Conservation (phyloP, 1,284 basidiomycete genomes). For the Agroathelia rolfsii region DNA sequence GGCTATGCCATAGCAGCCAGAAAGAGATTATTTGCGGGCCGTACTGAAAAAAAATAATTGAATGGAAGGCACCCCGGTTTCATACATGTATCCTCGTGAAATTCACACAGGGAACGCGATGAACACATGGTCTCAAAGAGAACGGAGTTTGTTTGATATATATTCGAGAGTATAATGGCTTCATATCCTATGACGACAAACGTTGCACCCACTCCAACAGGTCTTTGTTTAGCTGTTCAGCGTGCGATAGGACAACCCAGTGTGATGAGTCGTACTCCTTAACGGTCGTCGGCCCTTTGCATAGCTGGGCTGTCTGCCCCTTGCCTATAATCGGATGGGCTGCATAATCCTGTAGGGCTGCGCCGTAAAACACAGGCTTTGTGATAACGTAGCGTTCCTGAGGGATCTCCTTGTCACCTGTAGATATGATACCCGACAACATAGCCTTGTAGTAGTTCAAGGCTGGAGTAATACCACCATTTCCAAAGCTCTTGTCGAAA, state of each 20-base stretch:
- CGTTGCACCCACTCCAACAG: slow-evolving; percentile 30
- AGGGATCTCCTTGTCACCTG: slow-evolving; percentile 15
- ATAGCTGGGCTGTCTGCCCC: slow-evolving; percentile 9
- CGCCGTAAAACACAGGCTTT: slow-evolving; percentile 19
- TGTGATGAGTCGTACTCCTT: slow-evolving; percentile 18
- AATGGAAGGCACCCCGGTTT: no score
- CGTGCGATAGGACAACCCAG: slow-evolving; percentile 19
- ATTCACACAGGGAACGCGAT: no score
- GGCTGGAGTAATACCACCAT: slow-evolving; percentile 15
- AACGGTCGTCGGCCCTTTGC: slow-evolving; percentile 15
- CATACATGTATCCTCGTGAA: no score
- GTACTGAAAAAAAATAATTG: no score
- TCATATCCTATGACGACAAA: no score
- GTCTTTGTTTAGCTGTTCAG: slow-evolving; percentile 22
- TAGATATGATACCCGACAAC: slow-evolving; percentile 5
- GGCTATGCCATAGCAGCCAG: no score
- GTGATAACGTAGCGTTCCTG: slow-evolving; percentile 9
- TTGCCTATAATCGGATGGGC: no score
- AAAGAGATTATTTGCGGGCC: no score
- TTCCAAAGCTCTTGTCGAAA: slow-evolving; percentile 11
- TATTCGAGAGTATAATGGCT: no score
- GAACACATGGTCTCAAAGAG: no score
- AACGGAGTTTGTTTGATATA: no score
- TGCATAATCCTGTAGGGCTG: slow-evolving; percentile 14
- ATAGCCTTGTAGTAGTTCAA: slow-evolving; percentile 18